Evolutionary conservation across 495 filamentous ascomycete genomes (phyloP), one percentile per base, ranked within the genome.

Genomic region (Aspergillus panamensis): DNA sequence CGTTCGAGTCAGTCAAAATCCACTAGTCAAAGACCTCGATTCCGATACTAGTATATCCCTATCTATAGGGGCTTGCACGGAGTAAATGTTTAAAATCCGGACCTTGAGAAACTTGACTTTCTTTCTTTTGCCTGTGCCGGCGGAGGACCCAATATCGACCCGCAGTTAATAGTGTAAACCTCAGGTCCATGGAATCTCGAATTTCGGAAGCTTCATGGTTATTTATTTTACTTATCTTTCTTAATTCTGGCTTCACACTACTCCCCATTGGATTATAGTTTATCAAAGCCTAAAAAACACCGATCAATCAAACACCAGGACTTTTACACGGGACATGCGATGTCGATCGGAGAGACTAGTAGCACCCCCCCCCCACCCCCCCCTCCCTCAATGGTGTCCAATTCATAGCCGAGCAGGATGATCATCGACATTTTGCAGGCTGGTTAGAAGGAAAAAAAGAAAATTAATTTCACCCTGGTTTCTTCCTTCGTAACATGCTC

Each of bases 341-440:
- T 29, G 29, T 54, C 6, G 42, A 30, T 53, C 57, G 57, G 57
- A 49, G 42, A 49, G n/a, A n/a, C n/a, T n/a, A n/a, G n/a, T 42
- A 43, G 17, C 51, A 48, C 25, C 25, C n/a, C n/a, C n/a, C n/a
- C 49, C 57, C 57, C 49, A 39, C 33, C 13, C 13, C 1, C 8
- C 13, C 8, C 8, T 35, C 8, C 33, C 14, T 39, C 8, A 39
- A 39, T 5, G 8, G 35, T 12, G 3, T 3, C 35, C 35, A 12
- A 39, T 39, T 39, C 35, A n/a, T 39, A 10, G 14, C 14, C 8
- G 10, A 10, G 3, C 0, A 39, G 42, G 43, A 39, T 13, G 40
- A 37, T 53, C 50, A 35, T 6, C 33, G 4, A 31, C 29, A 51
- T 37, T n/a, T 37, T 16, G 35, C 48, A 51, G 48, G 30, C 33